Percentiles rank a stretch among this genome's conserved stretches.
These are phyloP conservation scores for Magnolia changhungtana DNA, from an alignment of 164 flowering plant species.

Conservation along the genomic window DNA sequence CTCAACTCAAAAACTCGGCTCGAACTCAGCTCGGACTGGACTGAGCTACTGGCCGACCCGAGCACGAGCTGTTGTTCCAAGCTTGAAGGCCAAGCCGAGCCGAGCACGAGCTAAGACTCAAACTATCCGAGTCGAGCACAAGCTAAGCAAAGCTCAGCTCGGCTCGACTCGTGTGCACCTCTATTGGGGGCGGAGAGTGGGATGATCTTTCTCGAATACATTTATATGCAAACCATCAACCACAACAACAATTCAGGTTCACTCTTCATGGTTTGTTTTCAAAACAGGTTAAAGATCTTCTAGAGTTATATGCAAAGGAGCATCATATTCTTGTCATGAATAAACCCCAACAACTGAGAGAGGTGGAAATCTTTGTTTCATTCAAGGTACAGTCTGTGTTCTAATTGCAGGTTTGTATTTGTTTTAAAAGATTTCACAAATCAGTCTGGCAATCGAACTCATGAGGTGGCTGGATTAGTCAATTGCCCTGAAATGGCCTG, in stretches of 20 bases:
- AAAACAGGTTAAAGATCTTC: conserved; percentile 50
- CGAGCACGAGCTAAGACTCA: too few relatives aligned
- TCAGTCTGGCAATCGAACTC: neutral
- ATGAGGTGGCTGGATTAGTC: neutral
- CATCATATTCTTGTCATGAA: conserved; percentile 59
- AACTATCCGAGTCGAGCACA: too few relatives aligned
- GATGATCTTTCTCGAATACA: neutral
- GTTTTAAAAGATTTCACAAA: too few relatives aligned
- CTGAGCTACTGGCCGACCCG: too few relatives aligned
- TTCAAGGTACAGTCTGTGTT: conserved; percentile 57
- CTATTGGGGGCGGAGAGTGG: neutral
- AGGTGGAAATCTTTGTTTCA: conserved; percentile 52
- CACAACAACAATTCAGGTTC: neutral
- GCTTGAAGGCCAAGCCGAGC: too few relatives aligned
- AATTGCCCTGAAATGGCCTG: neutral
- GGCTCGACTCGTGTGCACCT: too few relatives aligned
- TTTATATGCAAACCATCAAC: neutral
- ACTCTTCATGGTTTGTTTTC: neutral
- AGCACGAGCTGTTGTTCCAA: too few relatives aligned
- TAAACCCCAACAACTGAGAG: conserved; percentile 24
- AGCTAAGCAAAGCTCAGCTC: too few relatives aligned
- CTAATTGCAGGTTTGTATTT: neutral
- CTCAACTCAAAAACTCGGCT: too few relatives aligned
- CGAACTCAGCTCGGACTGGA: too few relatives aligned
- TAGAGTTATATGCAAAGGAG: conserved; percentile 57